Evolutionary conservation across 306 rosid species (phyloP).

Genomic region (Albizia julibrissin): DNA sequence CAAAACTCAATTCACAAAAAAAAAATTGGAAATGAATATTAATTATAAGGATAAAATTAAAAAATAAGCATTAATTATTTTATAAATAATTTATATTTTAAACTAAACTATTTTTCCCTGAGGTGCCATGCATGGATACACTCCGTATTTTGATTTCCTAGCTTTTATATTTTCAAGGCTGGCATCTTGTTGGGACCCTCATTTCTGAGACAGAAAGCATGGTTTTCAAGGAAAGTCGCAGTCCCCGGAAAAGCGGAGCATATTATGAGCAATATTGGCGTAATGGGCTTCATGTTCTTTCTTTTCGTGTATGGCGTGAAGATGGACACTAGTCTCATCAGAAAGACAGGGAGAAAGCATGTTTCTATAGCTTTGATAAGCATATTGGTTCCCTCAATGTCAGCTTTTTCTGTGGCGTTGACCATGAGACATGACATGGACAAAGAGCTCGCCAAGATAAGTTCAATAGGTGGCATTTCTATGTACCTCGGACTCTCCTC

Average conservation of each 20-base stretch:
- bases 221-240: slow-evolving; percentile 31
- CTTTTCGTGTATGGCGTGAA: slow-evolving; percentile 65
- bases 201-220: slow-evolving; percentile 48
- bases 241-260: slow-evolving; percentile 27
- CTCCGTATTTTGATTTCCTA: background rate
- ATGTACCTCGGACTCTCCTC: slow-evolving; percentile 48
- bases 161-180: slow-evolving; percentile 51
- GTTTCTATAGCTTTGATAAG: slow-evolving; percentile 40
- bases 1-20: too few species aligned
- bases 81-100: too few species aligned
- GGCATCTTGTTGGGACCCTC: slow-evolving; percentile 85
- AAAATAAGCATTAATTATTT: too few species aligned
- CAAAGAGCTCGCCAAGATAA: slow-evolving; percentile 41
- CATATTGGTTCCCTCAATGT: slow-evolving; percentile 34
- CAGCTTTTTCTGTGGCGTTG: slow-evolving; percentile 34
- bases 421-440: slow-evolving; percentile 54
- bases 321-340: slow-evolving; percentile 44
- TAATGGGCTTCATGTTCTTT: slow-evolving; percentile 70
- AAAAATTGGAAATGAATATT: too few species aligned
- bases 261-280: slow-evolving; percentile 52
- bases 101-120: too few species aligned
- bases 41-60: too few species aligned
- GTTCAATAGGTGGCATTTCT: slow-evolving; percentile 54
- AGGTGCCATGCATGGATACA: too few species aligned
- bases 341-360: slow-evolving; percentile 54